Percentiles rank a stretch among this genome's conserved stretches.
phyloP scores from a whole-genome alignment of 768 basidiomycete species.

The Xerocomus brunneocitrinus region DNA sequence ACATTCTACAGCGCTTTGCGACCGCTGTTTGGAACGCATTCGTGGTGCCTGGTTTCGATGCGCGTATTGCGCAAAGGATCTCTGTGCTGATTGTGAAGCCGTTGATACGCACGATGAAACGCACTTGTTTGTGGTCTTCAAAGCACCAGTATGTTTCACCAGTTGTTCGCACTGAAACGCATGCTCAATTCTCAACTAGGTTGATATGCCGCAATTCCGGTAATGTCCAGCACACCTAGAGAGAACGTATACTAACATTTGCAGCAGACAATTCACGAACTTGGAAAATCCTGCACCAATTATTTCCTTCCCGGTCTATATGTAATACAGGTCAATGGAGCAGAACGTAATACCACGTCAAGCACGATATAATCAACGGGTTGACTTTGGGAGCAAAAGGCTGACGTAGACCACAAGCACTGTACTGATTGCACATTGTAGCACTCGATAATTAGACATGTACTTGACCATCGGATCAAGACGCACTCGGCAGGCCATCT shows the following conservation, averaged over 20 bases:
- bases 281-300: slow-evolving; percentile 60
- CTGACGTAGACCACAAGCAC: neutral
- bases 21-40: slow-evolving; percentile 79
- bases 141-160: slow-evolving; percentile 55
- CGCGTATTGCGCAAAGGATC: slow-evolving; percentile 79
- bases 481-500: neutral
- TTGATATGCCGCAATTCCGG: slow-evolving; percentile 74
- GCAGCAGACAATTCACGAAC: slow-evolving; percentile 47
- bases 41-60: slow-evolving; percentile 90
- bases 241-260: slow-evolving; percentile 7
- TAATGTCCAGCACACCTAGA: slow-evolving; percentile 32
- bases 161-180: neutral
- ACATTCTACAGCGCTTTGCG: slow-evolving; percentile 74
- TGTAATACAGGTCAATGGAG: slow-evolving; percentile 17
- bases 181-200: slow-evolving; percentile 34
- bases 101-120: slow-evolving; percentile 78
- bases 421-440: neutral
- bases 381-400: too few species aligned
- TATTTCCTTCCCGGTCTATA: slow-evolving; percentile 60
- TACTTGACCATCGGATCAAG: neutral
- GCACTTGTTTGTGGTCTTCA: slow-evolving; percentile 86
- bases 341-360: slow-evolving; percentile 4
- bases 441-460: neutral
- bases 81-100: slow-evolving; percentile 81
- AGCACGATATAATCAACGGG: neutral